Base-by-base conservation (phyloP, 176 grass and related monocot species). In the Raddia guianensis region DNA sequence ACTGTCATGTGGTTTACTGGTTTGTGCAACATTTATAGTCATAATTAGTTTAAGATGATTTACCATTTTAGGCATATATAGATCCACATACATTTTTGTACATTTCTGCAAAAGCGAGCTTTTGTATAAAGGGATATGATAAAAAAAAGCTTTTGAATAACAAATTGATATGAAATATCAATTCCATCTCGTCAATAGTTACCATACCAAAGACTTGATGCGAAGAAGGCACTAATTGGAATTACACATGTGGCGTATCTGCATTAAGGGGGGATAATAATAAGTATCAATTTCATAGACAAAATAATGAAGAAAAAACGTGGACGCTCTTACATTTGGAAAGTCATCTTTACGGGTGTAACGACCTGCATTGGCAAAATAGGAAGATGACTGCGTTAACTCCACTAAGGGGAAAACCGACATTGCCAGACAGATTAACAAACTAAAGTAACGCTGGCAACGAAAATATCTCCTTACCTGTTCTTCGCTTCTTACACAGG, bases 261-360 rank as follows among this genome's bases (percentile, higher is more conserved):
- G 93, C 88, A 95, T 59, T 21, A 59, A 68, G 18, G 15, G 46
- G 13, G 68, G 51, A 78, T 50, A 70, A 15, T 81, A 60, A 69
- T 74, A 87, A 77, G 45, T 75, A 68, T 18, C 14, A 58, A 42
- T 68, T 73, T 49, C 21, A 69, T 51, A 80, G 15, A 63, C 18
- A 69, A 80, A 19, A 63, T 13, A 69, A n/a, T 42, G 10, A 86
- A 76, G 64, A 10, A 60, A 85, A 78, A 70, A 87, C 75, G 50
- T 49, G 50, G 74, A 86, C 65, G 9, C 72, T 76, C 96, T 93
- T 99, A 95, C 96, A 99, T 93, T 77, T 99, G 96, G 73, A 99
- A 99, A 80, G 92, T 95, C 96, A 99, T 99, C 90, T 99, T 99
- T 73, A 95, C 96, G 66, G 96, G 96, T 93, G 90, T 35, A 81